Evolutionary conservation across 2,329 filamentous ascomycete genomes (phyloP).

Genomic region (Helotiales sp.): DNA sequence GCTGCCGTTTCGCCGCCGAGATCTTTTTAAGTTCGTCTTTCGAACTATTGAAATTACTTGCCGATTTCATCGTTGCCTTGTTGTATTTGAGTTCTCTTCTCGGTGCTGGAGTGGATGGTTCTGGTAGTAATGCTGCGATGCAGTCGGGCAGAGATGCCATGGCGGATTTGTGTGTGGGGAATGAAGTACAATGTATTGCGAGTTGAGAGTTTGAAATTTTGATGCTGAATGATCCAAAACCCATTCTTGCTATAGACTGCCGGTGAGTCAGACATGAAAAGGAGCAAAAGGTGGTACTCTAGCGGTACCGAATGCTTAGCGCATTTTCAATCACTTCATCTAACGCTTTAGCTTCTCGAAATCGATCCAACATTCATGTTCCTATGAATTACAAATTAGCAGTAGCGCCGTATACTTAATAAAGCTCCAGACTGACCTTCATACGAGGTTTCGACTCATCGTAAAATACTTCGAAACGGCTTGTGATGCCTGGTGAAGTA

Average conservation of each 20-base stretch:
- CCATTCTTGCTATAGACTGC: neutral
- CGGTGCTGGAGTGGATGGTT: no score
- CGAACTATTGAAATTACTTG: no score
- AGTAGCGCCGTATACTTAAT: neutral
- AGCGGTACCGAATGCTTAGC: neutral
- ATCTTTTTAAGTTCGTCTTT: no score
- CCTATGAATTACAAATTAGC: conserved; percentile 4
- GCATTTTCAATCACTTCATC: neutral
- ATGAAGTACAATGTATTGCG: no score
- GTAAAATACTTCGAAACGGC: conserved; percentile 42
- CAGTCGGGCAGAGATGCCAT: no score
- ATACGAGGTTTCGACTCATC: conserved; percentile 33
- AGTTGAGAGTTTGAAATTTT: no score
- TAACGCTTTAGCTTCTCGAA: conserved; percentile 5
- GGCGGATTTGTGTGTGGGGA: no score
- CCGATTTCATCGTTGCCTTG: no score
- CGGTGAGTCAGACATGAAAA: neutral
- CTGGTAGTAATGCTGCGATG: no score
- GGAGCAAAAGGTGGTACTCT: neutral
- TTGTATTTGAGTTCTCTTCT: no score
- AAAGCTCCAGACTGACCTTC: conserved; percentile 11
- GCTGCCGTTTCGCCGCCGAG: no score
- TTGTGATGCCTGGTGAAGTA: conserved; percentile 41
- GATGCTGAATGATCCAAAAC: no score
- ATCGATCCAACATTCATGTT: conserved; percentile 22